Percentiles rank a stretch among this genome's conserved stretches.
Evolutionary conservation across 495 filamentous ascomycete genomes (phyloP).

Genomic region (Acidomyces sp.): DNA sequence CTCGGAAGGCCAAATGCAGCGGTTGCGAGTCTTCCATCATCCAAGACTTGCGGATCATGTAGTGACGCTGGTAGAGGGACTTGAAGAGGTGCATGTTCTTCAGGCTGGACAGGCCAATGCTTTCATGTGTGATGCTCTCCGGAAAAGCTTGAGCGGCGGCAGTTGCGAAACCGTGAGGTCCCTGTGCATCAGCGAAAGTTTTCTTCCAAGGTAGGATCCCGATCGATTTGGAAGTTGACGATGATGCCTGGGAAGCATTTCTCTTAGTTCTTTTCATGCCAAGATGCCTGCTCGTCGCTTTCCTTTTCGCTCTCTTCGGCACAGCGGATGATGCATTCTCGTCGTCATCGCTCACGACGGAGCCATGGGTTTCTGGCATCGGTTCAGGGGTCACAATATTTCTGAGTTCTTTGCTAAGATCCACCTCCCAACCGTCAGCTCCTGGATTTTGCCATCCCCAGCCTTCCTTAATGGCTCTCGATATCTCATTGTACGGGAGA

Average conservation of each 20-base stretch:
- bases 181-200: conserved; percentile 44
- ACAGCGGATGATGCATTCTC: conserved; percentile 11
- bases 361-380: conserved; percentile 1
- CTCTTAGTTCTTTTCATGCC: conserved; percentile 29
- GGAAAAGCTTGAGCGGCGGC: conserved; percentile 64
- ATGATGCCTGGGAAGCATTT: conserved; percentile 30
- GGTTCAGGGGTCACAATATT: conserved; percentile 21
- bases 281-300: conserved; percentile 35
- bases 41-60: conserved; percentile 82
- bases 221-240: conserved; percentile 22
- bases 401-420: conserved; percentile 39
- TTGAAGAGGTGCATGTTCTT: conserved; percentile 86
- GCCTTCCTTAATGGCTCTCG: conserved; percentile 77
- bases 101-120: conserved; percentile 63
- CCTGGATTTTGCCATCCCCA: conserved; percentile 97
- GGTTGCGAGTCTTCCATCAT: conserved; percentile 74
- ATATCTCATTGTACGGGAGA: conserved; percentile 69
- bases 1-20: conserved; percentile 88
- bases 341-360: conserved; percentile 15
- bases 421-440: conserved; percentile 65
- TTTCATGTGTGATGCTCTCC: conserved; percentile 74
- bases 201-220: conserved; percentile 34
- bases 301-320: conserved; percentile 37
- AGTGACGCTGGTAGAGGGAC: conserved; percentile 83
- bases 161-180: conserved; percentile 73